Base-by-base conservation (phyloP, 2,329 filamentous ascomycete species). In the Elsinoe fawcettii region DNA sequence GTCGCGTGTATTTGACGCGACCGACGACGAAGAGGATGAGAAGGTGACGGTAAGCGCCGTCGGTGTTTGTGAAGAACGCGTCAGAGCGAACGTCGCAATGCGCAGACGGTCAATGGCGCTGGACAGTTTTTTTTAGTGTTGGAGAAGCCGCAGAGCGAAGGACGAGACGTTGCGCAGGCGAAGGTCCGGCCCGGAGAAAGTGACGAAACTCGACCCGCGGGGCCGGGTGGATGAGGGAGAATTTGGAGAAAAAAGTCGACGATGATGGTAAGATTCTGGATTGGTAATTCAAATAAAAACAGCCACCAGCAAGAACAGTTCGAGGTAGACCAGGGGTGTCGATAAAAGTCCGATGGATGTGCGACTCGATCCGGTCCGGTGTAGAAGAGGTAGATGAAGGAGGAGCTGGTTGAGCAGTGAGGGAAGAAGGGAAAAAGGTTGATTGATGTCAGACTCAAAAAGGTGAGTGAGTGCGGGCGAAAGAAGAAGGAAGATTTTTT, bases 171-270 rank as follows among this genome's bases (percentile, higher is more conserved):
- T 53, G 49, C 49, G 49, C 49, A 53, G 49, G 49, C 49, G 49
- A 53, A 53, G 49, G 49, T 53, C 49, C 49, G 49, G 49, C 30
- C 49, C 49, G 49, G 34, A 53, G 49, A 53, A 53, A 39, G 49
- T 53, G 49, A 53, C 49, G 49, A 53, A 53, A 39, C 25, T 25
- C 7, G 49, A 34, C 49, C 49, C 49, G 49, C 20, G 49, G 49
- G 32, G 49, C 32, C 49, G 49, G 49, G 41, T 46, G 20, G 41
- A 22, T 25, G n/a, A 20, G 20, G 32, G 16, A 20, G 27, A 22
- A 8, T n/a, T 9, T 11, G 12, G 20, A 12, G 43, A 12, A 25
- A 49, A 32, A 25, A 32, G 9, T 49, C 14, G 18, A 16, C 34
- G 49, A 6, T 9, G 34, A 39, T 18, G 41, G 18, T 14, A 25